A percentile compares a stretch with the other conserved stretches of the same genome.
These are phyloP conservation scores for Russula olivacea DNA, from an alignment of 768 basidiomycete genomes.

Conservation along the genomic window DNA sequence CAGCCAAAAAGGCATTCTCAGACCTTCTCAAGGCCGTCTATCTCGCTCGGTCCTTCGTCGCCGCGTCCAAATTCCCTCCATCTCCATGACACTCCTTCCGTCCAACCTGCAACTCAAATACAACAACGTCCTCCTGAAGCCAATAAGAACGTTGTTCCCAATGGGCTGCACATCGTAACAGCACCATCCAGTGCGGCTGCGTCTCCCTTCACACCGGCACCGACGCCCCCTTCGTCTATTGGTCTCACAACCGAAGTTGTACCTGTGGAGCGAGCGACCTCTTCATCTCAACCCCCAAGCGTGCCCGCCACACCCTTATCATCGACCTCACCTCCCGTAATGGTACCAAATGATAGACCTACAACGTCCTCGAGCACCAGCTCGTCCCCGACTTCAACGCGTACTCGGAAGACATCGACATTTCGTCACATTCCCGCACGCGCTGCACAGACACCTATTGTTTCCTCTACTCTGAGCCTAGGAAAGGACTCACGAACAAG, in stretches of 20 bases:
- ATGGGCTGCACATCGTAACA: neutral
- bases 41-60: constrained; percentile 21
- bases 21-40: constrained; percentile 31
- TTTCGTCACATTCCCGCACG: constrained; percentile 48
- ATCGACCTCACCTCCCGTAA: neutral
- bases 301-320: neutral
- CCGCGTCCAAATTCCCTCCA: constrained; percentile 4
- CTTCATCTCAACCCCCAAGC: neutral
- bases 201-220: neutral
- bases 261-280: neutral
- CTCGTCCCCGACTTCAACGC: neutral
- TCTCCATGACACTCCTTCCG: constrained; percentile 2
- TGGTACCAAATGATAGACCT: neutral
- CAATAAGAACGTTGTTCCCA: neutral
- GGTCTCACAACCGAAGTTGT: neutral
- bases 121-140: constrained; percentile 3
- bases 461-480: constrained; percentile 36
- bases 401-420: constrained; percentile 40
- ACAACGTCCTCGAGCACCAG: constrained; percentile 5
- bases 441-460: constrained; percentile 26
- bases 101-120: neutral
- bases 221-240: neutral
- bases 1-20: constrained; percentile 48
- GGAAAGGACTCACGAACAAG: constrained; percentile 20
- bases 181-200: neutral